Conservation (phyloP, 1,284 basidiomycete species). For the Pseudozyma tsukubaensis region DNA sequence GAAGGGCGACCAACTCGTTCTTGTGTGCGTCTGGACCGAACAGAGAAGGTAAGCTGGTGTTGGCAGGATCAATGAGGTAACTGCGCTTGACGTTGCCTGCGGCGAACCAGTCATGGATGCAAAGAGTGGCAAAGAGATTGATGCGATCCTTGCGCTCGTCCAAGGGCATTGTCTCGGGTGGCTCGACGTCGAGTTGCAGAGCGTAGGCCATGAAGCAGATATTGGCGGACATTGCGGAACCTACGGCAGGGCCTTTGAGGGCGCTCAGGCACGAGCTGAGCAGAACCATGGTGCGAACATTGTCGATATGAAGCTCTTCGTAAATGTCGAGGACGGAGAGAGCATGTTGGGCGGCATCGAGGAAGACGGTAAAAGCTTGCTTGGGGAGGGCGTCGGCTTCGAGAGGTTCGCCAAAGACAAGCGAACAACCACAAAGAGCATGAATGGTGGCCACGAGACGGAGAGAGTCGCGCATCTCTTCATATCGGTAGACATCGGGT, state of each 20-base stretch:
- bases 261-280: conserved; percentile 34
- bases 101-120: conserved; percentile 52
- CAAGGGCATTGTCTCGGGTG: conserved; percentile 40
- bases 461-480: conserved; percentile 42
- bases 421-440: conserved; percentile 36
- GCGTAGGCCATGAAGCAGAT: conserved; percentile 52
- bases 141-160: conserved; percentile 54
- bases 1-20: conserved; percentile 37
- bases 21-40: conserved; percentile 45
- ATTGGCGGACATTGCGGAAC: conserved; percentile 39
- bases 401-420: conserved; percentile 42
- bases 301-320: conserved; percentile 57
- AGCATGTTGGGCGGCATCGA: conserved; percentile 50
- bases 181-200: conserved; percentile 58
- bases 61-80: conserved; percentile 47
- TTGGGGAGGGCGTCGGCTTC: conserved; percentile 23
- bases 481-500: conserved; percentile 24
- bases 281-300: conserved; percentile 46
- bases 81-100: conserved; percentile 48
- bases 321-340: conserved; percentile 54
- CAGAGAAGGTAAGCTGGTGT: conserved; percentile 44
- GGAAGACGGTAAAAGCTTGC: conserved; percentile 40
- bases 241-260: conserved; percentile 51
- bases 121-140: conserved; percentile 47
- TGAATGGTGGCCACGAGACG: conserved; percentile 45